Conservation (phyloP, 345 rosid species). For the Rhodamnia rubescens region DNA sequence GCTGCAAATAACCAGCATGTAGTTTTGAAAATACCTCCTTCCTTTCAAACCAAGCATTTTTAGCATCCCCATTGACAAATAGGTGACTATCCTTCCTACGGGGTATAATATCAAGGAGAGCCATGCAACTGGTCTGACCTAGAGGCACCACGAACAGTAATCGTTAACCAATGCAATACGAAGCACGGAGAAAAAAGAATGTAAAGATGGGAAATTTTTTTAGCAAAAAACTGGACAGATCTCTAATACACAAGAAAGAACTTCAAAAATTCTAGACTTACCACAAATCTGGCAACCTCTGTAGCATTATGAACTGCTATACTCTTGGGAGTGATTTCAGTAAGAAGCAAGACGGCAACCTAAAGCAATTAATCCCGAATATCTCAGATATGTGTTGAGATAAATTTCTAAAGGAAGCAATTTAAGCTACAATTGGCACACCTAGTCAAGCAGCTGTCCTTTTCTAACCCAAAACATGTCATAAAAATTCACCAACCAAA, state of each 20-base stretch:
- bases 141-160: slow-evolving; percentile 32
- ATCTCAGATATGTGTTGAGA: not conserved
- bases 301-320: slow-evolving; percentile 93
- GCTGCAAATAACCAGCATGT: not conserved
- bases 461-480: not conserved
- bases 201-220: not conserved
- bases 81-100: slow-evolving; percentile 91
- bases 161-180: slow-evolving; percentile 7
- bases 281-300: slow-evolving; percentile 95
- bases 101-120: slow-evolving; percentile 91
- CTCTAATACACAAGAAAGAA: not conserved
- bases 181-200: not conserved
- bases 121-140: slow-evolving; percentile 99
- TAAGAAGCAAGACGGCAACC: slow-evolving; percentile 90
- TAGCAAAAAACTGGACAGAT: not conserved
- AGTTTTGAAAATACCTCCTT: slow-evolving; percentile 48
- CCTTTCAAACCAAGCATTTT: slow-evolving; percentile 92
- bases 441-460: not conserved
- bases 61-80: slow-evolving; percentile 94
- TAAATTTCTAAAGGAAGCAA: not conserved
- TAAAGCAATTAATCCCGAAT: slow-evolving; percentile 2
- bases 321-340: slow-evolving; percentile 99
- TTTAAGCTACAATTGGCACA: not conserved
- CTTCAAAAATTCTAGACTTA: slow-evolving; percentile 19
- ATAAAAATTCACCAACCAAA: not conserved